Conservation (phyloP, 2,329 filamentous ascomycete species). For the Ascochyta koolunga region DNA sequence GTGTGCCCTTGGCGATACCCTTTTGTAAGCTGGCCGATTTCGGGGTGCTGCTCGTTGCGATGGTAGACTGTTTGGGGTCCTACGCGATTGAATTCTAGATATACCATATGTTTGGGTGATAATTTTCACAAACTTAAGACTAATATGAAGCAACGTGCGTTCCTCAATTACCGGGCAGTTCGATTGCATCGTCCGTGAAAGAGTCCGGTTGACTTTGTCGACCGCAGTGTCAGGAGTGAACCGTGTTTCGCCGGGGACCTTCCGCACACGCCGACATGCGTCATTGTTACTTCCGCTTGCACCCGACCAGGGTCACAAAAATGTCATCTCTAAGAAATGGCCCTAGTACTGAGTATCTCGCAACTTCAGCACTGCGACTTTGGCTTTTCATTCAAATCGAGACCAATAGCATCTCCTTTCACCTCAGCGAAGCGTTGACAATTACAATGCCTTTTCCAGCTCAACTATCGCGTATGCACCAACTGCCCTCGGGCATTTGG, state of each 20-base stretch:
- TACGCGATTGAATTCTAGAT: neutral
- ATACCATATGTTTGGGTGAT: neutral
- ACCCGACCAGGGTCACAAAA: conserved; percentile 12
- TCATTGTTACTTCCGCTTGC: conserved; percentile 16
- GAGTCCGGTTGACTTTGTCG: neutral
- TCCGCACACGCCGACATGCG: conserved; percentile 11
- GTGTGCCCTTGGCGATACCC: conserved; percentile 88
- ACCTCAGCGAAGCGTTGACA: neutral
- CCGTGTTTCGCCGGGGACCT: conserved; percentile 1
- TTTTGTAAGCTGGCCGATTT: conserved; percentile 62
- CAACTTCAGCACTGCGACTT: neutral
- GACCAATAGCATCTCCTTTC: neutral
- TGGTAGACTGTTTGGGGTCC: conserved; percentile 2
- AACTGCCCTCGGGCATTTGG: conserved; percentile 29
- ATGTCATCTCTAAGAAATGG: neutral
- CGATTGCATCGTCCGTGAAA: neutral
- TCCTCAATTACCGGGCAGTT: neutral
- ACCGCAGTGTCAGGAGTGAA: neutral
- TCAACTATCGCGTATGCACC: conserved; percentile 14
- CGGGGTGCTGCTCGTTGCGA: neutral
- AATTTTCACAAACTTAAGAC: neutral
- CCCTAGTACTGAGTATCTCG: neutral
- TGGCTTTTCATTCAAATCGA: neutral
- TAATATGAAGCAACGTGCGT: neutral
- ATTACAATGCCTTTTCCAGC: neutral